Evolutionary conservation across 192 early-diverging fungal genomes (phyloP), one percentile per base, ranked within the genome.

Genomic region (Rhizophagus clarus): DNA sequence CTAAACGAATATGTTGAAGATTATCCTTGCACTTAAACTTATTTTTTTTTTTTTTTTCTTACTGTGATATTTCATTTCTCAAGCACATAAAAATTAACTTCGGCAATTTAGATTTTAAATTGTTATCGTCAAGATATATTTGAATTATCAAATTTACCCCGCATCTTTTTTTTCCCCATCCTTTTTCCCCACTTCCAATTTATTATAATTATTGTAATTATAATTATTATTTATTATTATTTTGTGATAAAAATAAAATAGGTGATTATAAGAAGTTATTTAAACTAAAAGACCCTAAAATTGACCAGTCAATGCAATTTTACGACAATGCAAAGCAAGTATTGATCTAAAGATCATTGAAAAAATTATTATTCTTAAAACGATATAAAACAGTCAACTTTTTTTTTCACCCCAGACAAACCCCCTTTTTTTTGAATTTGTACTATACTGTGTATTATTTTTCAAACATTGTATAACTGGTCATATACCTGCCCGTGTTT

Each of bases 341-440:
- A 45, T 45, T 45, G 42, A 45, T 45, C 42, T 40, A 56, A 56
- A 56, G 51, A 56, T 56, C 51, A 56, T 51, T 66, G 26, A 66
- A 66, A n/a, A 29, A 29, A 28, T 66, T 66, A 15, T 17, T 67
- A 31, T 66, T 67, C 64, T 67, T 67, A 67, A 67, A 67, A 67
- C 10, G 31, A 14, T 64, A 64, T 67, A 67, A 67, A 67, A 67
- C 64, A 67, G 14, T 67, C 26, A 67, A 32, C 31, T 31, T 67
- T 67, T 66, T 17, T 7, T 28, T 20, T 20, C 32, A 31, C 68
- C 34, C 32, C 31, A 70, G 31, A 32, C 68, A 29, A 26, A 31
- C 34, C n/a, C 22, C 68, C 40, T 37, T 37, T 40, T 70, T 70
- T 70, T 70, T 70, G 68, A 70, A 14, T 22, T 42, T 70, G 31